Conservation (phyloP, 495 filamentous ascomycete genomes). For the Daldinia concentrica region DNA sequence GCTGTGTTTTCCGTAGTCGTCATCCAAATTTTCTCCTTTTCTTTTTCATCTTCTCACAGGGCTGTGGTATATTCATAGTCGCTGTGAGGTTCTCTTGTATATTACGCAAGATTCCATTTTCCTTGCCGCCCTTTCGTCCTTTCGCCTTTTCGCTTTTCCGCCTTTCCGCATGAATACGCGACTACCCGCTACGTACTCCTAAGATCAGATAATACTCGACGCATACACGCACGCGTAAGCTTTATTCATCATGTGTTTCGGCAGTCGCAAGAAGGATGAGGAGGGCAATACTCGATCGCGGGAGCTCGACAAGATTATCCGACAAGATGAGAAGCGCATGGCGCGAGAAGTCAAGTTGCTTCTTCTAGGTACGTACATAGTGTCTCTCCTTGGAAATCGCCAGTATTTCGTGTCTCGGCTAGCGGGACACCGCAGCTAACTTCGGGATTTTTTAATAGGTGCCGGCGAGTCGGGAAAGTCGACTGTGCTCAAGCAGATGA, state of each 20-base stretch:
- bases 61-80: slow-evolving; percentile 20
- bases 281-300: slow-evolving; percentile 61
- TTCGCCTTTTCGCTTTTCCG: slow-evolving; percentile 8
- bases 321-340: slow-evolving; percentile 82
- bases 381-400: slow-evolving; percentile 17
- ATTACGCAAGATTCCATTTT: slow-evolving; percentile 12
- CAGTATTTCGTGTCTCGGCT: slow-evolving; percentile 32
- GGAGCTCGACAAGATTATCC: slow-evolving; percentile 80
- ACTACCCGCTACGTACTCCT: slow-evolving; percentile 6
- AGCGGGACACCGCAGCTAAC: slow-evolving; percentile 42
- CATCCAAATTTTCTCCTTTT: slow-evolving; percentile 21
- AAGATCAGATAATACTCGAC: slow-evolving; percentile 15
- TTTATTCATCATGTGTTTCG: slow-evolving; percentile 69
- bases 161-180: slow-evolving; percentile 26
- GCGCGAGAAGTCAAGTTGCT: slow-evolving; percentile 84
- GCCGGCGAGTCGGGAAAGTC: slow-evolving; percentile 98
- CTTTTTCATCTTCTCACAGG: not conserved
- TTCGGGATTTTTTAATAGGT: slow-evolving; percentile 62
- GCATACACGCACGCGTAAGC: slow-evolving; percentile 15
- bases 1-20: slow-evolving; percentile 15
- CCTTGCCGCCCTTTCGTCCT: too few species aligned
- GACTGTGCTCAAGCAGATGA: slow-evolving; percentile 99
- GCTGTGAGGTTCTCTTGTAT: slow-evolving; percentile 16
- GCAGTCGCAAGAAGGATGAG: slow-evolving; percentile 61
- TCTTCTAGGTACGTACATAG: slow-evolving; percentile 71